Evolutionary conservation across 2,329 filamentous ascomycete species (phyloP).

Genomic region (Byssochlamys sp.): DNA sequence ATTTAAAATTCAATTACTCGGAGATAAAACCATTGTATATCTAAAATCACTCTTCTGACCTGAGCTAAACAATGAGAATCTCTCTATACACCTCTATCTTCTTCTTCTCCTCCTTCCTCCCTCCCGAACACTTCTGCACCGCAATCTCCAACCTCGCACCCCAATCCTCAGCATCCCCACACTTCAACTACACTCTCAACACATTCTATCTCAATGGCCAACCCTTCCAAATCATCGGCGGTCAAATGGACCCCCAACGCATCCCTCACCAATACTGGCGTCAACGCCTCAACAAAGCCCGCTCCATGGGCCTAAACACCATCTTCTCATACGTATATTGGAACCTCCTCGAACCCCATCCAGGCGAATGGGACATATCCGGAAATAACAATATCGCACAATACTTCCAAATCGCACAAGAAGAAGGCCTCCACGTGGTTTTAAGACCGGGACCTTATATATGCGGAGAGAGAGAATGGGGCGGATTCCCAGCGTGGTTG

Average conservation of each 20-base stretch:
- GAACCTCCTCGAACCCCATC: slow-evolving; percentile 39
- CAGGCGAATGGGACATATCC: slow-evolving; percentile 29
- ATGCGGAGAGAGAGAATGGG: slow-evolving; percentile 43
- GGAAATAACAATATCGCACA: slow-evolving; percentile 40
- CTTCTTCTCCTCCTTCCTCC: neutral
- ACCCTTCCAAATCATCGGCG: slow-evolving; percentile 4
- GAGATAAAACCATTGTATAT: neutral
- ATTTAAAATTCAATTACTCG: too few relatives aligned
- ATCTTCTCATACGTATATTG: slow-evolving; percentile 46
- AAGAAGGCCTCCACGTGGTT: slow-evolving; percentile 39
- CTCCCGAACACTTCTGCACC: neutral
- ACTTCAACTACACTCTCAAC: slow-evolving; percentile 1
- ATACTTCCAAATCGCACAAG: slow-evolving; percentile 41
- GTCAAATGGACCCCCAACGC: slow-evolving; percentile 26
- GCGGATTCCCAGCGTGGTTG: slow-evolving; percentile 41
- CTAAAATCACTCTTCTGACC: neutral
- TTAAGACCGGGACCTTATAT: slow-evolving; percentile 42
- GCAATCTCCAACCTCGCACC: neutral
- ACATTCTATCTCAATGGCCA: slow-evolving; percentile 2
- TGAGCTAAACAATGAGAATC: neutral
- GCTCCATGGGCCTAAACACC: slow-evolving; percentile 43
- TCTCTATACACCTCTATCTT: neutral
- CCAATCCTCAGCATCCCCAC: neutral
- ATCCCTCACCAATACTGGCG: slow-evolving; percentile 41
- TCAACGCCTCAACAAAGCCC: slow-evolving; percentile 36